Conservation (phyloP, 345 rosid genomes). For the Murraya paniculata region DNA sequence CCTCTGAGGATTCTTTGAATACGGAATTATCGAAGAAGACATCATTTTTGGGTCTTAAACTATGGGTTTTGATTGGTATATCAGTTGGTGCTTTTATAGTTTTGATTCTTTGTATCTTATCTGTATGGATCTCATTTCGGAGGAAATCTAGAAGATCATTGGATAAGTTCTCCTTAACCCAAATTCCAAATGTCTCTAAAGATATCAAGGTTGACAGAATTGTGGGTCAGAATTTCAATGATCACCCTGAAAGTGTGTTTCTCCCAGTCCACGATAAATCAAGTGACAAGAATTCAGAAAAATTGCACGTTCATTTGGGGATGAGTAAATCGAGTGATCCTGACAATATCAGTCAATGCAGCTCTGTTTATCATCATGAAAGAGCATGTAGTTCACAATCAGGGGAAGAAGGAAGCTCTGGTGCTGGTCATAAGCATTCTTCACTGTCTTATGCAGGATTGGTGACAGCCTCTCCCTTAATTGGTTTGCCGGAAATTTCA, state of each 20-base stretch:
- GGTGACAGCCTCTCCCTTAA: conserved; percentile 79
- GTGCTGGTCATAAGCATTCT: conserved; percentile 48
- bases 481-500: conserved; percentile 89
- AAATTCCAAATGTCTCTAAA: conserved; percentile 77
- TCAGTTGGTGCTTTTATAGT: conserved; percentile 73
- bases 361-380: conserved; percentile 65
- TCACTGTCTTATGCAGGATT: conserved; percentile 49
- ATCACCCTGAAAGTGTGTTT: conserved; percentile 47
- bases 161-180: conserved; percentile 50
- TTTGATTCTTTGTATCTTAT: conserved; percentile 74
- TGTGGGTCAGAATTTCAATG: conserved; percentile 44
- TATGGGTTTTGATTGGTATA: conserved; percentile 87
- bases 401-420: conserved; percentile 90
- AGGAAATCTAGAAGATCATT: conserved; percentile 55
- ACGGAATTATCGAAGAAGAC: conserved; percentile 76
- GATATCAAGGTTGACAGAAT: conserved; percentile 87
- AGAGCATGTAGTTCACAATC: conserved; percentile 73
- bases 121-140: conserved; percentile 76
- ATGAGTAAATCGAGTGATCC: conserved; percentile 76
- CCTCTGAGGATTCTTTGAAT: conserved; percentile 60
- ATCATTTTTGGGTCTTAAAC: conserved; percentile 73
- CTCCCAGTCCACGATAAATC: conserved; percentile 53
- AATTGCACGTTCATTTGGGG: conserved; percentile 52
- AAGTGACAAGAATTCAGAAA: conserved; percentile 48
- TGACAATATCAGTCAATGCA: conserved; percentile 74